These are phyloP conservation scores for Cantharellus anzutake DNA, from an alignment of 768 basidiomycete genomes.

Conservation along the genomic window DNA sequence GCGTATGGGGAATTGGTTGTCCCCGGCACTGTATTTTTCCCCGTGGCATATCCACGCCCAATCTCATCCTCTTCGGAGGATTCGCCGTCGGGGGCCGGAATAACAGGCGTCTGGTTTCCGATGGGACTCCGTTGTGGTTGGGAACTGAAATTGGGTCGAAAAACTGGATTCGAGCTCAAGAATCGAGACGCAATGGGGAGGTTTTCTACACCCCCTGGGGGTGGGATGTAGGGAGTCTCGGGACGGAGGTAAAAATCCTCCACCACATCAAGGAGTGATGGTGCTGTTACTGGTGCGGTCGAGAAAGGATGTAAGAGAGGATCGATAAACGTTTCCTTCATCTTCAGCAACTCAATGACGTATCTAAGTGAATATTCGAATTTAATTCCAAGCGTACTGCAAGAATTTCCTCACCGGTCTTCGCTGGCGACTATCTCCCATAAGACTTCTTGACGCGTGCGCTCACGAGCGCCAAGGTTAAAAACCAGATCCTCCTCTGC, in stretches of 20 bases:
- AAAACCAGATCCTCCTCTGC: slow-evolving; percentile 88
- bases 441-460: slow-evolving; percentile 88
- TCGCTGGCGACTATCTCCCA: slow-evolving; percentile 96
- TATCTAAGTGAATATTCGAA: slow-evolving; percentile 36
- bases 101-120: background rate
- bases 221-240: slow-evolving; percentile 25
- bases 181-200: slow-evolving; percentile 85
- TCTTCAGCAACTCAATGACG: slow-evolving; percentile 70
- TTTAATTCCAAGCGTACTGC: background rate
- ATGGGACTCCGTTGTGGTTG: background rate
- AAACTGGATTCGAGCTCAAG: slow-evolving; percentile 22
- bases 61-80: background rate
- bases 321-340: slow-evolving; percentile 88
- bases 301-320: slow-evolving; percentile 75
- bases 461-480: slow-evolving; percentile 81
- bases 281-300: slow-evolving; percentile 18
- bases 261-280: slow-evolving; percentile 16
- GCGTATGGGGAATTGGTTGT: slow-evolving; percentile 17
- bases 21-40: background rate
- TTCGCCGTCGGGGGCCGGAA: background rate
- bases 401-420: slow-evolving; percentile 47
- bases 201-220: slow-evolving; percentile 45
- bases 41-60: background rate
- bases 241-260: slow-evolving; percentile 25
- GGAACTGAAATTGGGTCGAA: background rate